These are phyloP conservation scores for Herpetomonas tarakana DNA, from an alignment of 208 protist species.

Conservation along the genomic window DNA sequence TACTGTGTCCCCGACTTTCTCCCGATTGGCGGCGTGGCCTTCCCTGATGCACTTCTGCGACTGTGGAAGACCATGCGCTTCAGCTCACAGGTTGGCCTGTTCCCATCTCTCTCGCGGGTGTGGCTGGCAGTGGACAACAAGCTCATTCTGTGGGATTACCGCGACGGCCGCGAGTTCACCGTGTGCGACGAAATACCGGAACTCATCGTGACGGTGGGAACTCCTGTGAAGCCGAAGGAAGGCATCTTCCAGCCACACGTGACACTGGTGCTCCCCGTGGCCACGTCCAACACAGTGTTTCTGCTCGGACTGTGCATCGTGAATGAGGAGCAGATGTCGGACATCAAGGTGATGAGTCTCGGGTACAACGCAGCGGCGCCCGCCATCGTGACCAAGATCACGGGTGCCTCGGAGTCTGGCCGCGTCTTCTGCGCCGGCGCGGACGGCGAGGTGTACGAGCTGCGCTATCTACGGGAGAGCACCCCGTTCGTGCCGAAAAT, in stretches of 20 bases:
- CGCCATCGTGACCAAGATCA: slow-evolving; percentile 61
- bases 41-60: slow-evolving; percentile 66
- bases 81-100: slow-evolving; percentile 72
- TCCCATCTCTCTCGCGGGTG: slow-evolving; percentile 65
- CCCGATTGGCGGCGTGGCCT: slow-evolving; percentile 58
- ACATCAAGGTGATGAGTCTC: slow-evolving; percentile 63
- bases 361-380: slow-evolving; percentile 62
- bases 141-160: slow-evolving; percentile 83
- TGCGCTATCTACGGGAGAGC: slow-evolving; percentile 68
- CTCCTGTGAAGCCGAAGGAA: slow-evolving; percentile 34
- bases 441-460: slow-evolving; percentile 81
- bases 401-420: slow-evolving; percentile 31
- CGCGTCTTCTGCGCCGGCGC: slow-evolving; percentile 76
- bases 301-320: slow-evolving; percentile 81
- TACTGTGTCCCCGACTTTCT: slow-evolving; percentile 76
- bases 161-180: slow-evolving; percentile 68
- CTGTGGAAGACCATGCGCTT: slow-evolving; percentile 67
- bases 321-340: slow-evolving; percentile 31
- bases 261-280: slow-evolving; percentile 69
- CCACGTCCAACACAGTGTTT: slow-evolving; percentile 63
- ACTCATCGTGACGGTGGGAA: slow-evolving; percentile 78
- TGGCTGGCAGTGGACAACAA: slow-evolving; percentile 88
- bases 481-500: slow-evolving; percentile 64
- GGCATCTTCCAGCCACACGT: slow-evolving; percentile 85
- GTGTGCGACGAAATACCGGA: slow-evolving; percentile 83